Conservation (phyloP, 2,329 filamentous ascomycete species). For the Xylaria sp. region DNA sequence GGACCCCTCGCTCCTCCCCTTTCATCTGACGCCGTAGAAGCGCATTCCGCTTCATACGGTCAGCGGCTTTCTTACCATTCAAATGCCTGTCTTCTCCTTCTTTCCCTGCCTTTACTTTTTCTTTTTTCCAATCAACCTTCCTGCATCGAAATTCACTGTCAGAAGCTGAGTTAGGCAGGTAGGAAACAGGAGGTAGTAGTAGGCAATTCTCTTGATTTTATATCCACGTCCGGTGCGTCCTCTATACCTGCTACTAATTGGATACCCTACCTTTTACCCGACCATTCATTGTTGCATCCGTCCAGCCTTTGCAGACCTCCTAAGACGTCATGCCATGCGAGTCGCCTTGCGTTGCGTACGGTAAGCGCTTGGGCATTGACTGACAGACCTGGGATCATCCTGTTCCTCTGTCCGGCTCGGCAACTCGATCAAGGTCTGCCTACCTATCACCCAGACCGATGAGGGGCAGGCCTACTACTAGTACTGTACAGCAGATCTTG, state of each 20-base stretch:
- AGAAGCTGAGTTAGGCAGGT: neutral
- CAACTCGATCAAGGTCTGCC: conserved; percentile 9
- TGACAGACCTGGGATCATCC: neutral
- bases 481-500: conserved; percentile 21
- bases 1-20: conserved; percentile 17
- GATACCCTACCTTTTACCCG: neutral
- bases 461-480: conserved; percentile 25
- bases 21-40: conserved; percentile 22
- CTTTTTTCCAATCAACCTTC: conserved; percentile 1
- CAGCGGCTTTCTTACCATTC: conserved; percentile 26
- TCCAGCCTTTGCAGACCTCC: neutral
- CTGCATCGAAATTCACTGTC: neutral
- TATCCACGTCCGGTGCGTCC: neutral
- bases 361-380: conserved; percentile 7
- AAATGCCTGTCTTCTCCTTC: conserved; percentile 13
- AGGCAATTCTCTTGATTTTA: neutral
- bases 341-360: neutral
- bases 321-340: conserved; percentile 8
- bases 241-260: neutral
- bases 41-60: conserved; percentile 26
- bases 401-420: conserved; percentile 17
- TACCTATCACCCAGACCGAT: neutral
- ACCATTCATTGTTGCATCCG: neutral
- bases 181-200: too few relatives aligned
- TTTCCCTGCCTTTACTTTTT: neutral